Percentiles rank a stretch among this genome's conserved stretches.
These are phyloP conservation scores for Coemansia sp. DNA, from an alignment of 371 early-diverging fungal species.

Conservation along the genomic window DNA sequence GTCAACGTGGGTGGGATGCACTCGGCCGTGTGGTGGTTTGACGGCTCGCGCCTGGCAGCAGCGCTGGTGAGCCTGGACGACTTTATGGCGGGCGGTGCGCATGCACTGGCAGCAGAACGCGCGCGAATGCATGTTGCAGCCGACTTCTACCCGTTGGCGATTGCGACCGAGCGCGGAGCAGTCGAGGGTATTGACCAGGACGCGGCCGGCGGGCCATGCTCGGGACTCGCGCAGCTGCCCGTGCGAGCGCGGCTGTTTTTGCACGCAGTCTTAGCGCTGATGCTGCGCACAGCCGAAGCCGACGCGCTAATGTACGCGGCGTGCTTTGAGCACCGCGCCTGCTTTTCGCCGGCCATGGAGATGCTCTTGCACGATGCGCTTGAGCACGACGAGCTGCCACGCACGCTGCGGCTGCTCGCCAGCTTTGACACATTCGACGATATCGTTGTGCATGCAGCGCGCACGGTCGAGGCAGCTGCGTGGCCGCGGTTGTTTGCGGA, in stretches of 20 bases:
- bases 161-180: conserved; percentile 38
- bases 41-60: conserved; percentile 29
- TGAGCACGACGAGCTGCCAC: conserved; percentile 52
- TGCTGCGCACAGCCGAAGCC: conserved; percentile 30
- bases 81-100: conserved; percentile 38
- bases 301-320: conserved; percentile 55
- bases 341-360: conserved; percentile 64
- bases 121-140: conserved; percentile 18
- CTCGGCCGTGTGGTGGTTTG: conserved; percentile 48
- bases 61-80: conserved; percentile 43
- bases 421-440: conserved; percentile 56
- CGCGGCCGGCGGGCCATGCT: conserved; percentile 23
- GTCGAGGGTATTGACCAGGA: conserved; percentile 47
- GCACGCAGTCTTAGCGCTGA: conserved; percentile 36
- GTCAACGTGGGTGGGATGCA: conserved; percentile 51
- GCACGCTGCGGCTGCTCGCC: conserved; percentile 54
- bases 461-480: conserved; percentile 63
- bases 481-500: conserved; percentile 62
- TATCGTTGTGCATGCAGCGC: conserved; percentile 62
- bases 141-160: conserved; percentile 41
- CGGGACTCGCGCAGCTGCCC: conserved; percentile 32
- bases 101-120: neutral
- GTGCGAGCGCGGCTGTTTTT: conserved; percentile 43
- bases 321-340: conserved; percentile 54
- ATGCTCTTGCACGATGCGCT: conserved; percentile 60